Evolutionary conservation across 2,329 filamentous ascomycete genomes (phyloP).

Genomic region (Trichoderma sp.): DNA sequence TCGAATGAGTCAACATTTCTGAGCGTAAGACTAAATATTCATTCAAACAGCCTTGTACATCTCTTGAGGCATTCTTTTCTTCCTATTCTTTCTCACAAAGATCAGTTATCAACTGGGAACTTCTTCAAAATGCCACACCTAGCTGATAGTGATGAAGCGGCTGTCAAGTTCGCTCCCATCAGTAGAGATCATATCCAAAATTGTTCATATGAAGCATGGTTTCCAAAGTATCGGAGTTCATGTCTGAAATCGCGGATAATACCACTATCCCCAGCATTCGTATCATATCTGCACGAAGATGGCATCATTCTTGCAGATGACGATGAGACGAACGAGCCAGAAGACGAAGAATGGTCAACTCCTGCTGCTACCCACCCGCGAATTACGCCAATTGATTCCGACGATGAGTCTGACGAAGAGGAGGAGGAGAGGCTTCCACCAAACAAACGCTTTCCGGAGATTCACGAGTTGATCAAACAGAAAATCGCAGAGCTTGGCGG

Average conservation of each 20-base stretch:
- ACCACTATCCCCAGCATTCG: conserved; percentile 72
- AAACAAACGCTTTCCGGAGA: conserved; percentile 66
- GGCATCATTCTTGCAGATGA: conserved; percentile 86
- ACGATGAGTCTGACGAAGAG: conserved; percentile 48
- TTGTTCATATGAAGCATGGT: conserved; percentile 94
- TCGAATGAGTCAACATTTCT: conserved; percentile 16
- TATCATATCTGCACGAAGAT: conserved; percentile 87
- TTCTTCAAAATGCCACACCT: conserved; percentile 44
- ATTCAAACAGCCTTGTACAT: not conserved
- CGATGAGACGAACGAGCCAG: conserved; percentile 58
- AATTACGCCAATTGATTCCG: conserved; percentile 47
- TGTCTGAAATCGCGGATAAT: conserved; percentile 88
- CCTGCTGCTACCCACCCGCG: conserved; percentile 37
- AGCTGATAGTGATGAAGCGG: conserved; percentile 33
- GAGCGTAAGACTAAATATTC: not conserved
- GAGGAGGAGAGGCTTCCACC: conserved; percentile 48
- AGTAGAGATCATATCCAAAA: conserved; percentile 86
- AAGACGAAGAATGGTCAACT: conserved; percentile 56
- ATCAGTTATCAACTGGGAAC: not conserved
- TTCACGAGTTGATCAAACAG: conserved; percentile 75
- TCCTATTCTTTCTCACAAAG: not conserved
- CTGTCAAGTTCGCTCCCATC: conserved; percentile 77
- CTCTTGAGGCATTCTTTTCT: not conserved
- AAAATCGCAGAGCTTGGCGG: conserved; percentile 83
- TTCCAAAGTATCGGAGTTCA: conserved; percentile 77